A percentile compares a stretch with the other conserved stretches of the same genome.
Evolutionary conservation across 768 basidiomycete genomes (phyloP).

Genomic region (Candolleomyces aberdarensis): DNA sequence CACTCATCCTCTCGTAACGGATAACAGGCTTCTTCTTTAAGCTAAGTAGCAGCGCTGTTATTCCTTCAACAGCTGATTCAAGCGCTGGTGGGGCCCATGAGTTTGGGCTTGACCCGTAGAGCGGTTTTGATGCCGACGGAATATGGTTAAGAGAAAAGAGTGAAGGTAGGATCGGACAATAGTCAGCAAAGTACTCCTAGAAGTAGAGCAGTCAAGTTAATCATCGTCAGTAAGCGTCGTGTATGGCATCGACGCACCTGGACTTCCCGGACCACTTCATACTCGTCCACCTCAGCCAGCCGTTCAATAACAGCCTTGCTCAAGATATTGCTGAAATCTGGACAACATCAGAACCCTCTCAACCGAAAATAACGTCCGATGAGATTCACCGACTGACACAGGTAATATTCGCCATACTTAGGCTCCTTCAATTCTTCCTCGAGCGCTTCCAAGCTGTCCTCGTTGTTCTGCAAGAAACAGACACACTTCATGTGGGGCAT

Average conservation of each 20-base stretch:
- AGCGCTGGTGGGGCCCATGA: constrained; percentile 75
- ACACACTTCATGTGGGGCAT: constrained; percentile 98
- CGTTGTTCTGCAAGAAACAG: constrained; percentile 83
- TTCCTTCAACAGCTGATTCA: constrained; percentile 73
- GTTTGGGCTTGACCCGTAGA: constrained; percentile 72
- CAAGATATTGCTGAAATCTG: constrained; percentile 95
- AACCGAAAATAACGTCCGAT: constrained; percentile 21
- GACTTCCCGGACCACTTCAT: constrained; percentile 94
- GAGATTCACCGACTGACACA: constrained; percentile 91
- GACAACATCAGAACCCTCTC: constrained; percentile 7
- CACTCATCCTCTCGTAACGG: constrained; percentile 90
- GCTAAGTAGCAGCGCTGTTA: constrained; percentile 85
- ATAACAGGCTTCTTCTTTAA: constrained; percentile 95
- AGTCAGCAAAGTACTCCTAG: constrained; percentile 98
- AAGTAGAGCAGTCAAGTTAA: constrained; percentile 2
- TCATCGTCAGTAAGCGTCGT: not conserved
- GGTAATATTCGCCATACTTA: constrained; percentile 96
- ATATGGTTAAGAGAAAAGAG: constrained; percentile 84
- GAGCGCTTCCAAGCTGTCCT: constrained; percentile 79
- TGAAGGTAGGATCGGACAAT: constrained; percentile 79
- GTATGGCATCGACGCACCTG: constrained; percentile 57
- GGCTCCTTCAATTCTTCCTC: constrained; percentile 84
- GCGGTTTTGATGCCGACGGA: constrained; percentile 56
- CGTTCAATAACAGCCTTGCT: constrained; percentile 89
- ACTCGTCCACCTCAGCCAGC: constrained; percentile 91